These are phyloP conservation scores for Pseudonitzschia delicatissima DNA, from an alignment of 108 stramenopile genomes.

Conservation along the genomic window DNA sequence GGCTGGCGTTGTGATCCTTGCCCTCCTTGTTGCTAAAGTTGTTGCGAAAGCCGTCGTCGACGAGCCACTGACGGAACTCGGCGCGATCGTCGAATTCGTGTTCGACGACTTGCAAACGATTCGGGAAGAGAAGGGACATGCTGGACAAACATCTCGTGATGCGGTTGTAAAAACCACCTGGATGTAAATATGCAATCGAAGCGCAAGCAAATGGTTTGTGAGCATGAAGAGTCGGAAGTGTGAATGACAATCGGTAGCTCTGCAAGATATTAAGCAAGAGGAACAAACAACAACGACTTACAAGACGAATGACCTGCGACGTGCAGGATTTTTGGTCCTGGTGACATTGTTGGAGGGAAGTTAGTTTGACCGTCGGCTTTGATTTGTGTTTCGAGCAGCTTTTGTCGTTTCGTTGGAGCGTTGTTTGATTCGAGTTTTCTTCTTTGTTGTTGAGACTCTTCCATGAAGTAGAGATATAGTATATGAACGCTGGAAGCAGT, in stretches of 20 bases:
- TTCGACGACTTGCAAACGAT: slow-evolving; percentile 55
- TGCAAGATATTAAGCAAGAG: too few relatives aligned
- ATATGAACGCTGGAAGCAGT: too few relatives aligned
- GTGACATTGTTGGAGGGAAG: slow-evolving; percentile 1
- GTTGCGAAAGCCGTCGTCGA: slow-evolving; percentile 59
- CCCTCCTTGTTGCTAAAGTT: slow-evolving; percentile 37
- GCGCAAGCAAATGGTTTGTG: not conserved
- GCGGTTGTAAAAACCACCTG: slow-evolving; percentile 84
- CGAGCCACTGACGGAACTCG: slow-evolving; percentile 77
- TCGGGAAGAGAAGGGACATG: slow-evolving; percentile 77
- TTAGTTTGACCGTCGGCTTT: not conserved
- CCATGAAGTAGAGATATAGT: too few relatives aligned
- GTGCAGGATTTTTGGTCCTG: slow-evolving; percentile 41
- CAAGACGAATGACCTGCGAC: slow-evolving; percentile 45
- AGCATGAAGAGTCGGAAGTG: not conserved
- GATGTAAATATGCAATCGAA: slow-evolving; percentile 1
- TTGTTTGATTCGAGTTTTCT: not conserved
- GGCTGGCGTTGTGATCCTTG: slow-evolving; percentile 48
- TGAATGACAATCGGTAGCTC: too few relatives aligned
- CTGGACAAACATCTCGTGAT: slow-evolving; percentile 65
- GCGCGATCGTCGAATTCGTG: slow-evolving; percentile 69
- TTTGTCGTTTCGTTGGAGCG: not conserved
- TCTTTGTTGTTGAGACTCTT: too few relatives aligned
- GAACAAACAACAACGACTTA: slow-evolving; percentile 24
- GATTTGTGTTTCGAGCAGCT: not conserved